Base-by-base conservation (phyloP, 371 early-diverging fungal species). In the Syncephalis plumigaleata region DNA sequence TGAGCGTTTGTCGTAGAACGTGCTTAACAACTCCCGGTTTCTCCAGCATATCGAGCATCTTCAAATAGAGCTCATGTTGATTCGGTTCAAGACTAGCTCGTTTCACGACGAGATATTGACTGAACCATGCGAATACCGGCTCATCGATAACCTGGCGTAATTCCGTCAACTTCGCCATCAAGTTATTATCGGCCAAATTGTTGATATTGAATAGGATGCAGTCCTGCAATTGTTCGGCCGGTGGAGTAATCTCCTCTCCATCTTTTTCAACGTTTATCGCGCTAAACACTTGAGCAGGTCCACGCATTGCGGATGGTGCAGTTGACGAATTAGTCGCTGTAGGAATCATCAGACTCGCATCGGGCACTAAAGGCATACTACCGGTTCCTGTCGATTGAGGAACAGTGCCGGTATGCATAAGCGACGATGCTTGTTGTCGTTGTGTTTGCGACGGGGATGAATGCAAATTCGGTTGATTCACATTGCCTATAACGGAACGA, bases 141-240 rank as follows among this genome's bases (percentile, higher is more conserved):
- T 68, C 66, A 16, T 69, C 60, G 42, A 96, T 59, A 15, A 81
- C 58, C 4, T 73, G 76, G 44, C 69, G 73, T 63, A 95, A 71
- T 46, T 94, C 95, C 0, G 61, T 51, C 2, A 77, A 69, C 59
- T 96, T 95, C 13, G 60, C 57, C 1, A 73, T 81, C n/a, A 96
- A 53, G 54, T 95, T 98, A 51, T 71, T 79, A 31, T 66, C 68
- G 22, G 93, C 81, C 16, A 98, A 63, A 55, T 98, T 98, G 66
- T 98, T 98, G 56, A 98, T 76, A 22, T 87, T 86, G 59, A 98
- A 98, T 39, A 92, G 70, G 27, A 98, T 82, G 65, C 87, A 89
- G 56, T 96, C 96, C 58, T 87, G 83, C 3, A 75, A 68, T 2
- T 65, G 66, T 59, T 88, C 87, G 22, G 65, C 53, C 0, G 95